These are phyloP conservation scores for Nannochloris sp. DNA, from an alignment of 139 green algal species.

Conservation along the genomic window DNA sequence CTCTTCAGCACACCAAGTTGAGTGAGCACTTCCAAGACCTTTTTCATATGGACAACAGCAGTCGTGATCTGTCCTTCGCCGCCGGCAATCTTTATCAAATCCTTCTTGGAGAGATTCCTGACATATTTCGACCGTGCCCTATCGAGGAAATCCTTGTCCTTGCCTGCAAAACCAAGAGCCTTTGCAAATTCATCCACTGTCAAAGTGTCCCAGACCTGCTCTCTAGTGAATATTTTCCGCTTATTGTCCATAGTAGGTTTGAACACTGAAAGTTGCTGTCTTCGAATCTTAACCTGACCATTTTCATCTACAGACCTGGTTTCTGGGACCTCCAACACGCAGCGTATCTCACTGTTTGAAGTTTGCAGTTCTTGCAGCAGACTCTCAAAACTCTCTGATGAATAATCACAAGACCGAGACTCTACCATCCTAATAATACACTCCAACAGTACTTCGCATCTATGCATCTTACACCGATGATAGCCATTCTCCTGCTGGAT, in stretches of 20 bases:
- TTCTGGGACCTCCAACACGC: too few relatives aligned
- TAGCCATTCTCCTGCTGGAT: background rate
- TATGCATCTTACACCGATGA: background rate
- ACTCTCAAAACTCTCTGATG: too few relatives aligned
- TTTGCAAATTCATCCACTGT: constrained; percentile 7
- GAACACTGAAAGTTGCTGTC: background rate
- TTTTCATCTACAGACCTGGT: background rate
- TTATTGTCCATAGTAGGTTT: background rate
- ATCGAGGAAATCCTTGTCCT: background rate
- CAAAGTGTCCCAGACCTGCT: background rate
- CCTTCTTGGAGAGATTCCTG: background rate
- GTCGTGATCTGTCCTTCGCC: too few relatives aligned
- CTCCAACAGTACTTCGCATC: background rate
- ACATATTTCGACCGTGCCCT: background rate
- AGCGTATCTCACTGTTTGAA: too few relatives aligned
- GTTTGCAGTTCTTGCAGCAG: too few relatives aligned
- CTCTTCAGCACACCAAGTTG: constrained; percentile 10
- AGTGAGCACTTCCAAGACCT: constrained; percentile 13
- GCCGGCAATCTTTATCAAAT: too few relatives aligned
- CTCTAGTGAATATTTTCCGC: background rate
- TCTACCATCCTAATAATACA: background rate
- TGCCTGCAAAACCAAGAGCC: background rate
- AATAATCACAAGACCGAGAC: background rate
- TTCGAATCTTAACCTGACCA: background rate
- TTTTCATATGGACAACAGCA: background rate